A percentile compares a stretch with the other conserved stretches of the same genome.
Evolutionary conservation across 441 rosid genomes (phyloP).

Genomic region (Capsella rubella): DNA sequence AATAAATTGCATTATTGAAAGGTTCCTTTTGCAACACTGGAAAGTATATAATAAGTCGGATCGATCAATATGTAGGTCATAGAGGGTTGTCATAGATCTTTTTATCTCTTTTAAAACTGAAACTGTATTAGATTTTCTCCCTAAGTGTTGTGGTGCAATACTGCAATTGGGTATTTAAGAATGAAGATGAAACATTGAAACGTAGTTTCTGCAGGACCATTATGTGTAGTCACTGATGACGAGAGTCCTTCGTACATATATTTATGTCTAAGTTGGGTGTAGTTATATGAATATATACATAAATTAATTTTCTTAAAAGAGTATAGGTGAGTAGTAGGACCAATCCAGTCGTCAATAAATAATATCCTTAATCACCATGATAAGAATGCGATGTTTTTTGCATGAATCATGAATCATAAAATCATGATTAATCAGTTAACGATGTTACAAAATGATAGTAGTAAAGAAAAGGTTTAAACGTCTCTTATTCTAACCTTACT

Average conservation of each 20-base stretch:
- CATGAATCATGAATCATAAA: slow-evolving; percentile 36
- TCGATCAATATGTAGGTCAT: slow-evolving; percentile 30
- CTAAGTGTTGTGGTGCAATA: slow-evolving; percentile 2
- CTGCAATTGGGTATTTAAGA: slow-evolving; percentile 23
- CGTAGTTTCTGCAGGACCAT: slow-evolving; percentile 35
- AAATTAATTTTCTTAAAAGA: not conserved
- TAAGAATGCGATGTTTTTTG: slow-evolving; percentile 34
- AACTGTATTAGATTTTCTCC: not conserved
- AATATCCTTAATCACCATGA: not conserved
- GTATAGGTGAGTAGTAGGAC: slow-evolving; percentile 1
- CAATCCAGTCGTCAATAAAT: not conserved
- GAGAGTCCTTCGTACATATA: not conserved
- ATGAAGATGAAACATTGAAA: slow-evolving; percentile 9
- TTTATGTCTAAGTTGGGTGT: not conserved
- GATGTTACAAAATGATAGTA: not conserved
- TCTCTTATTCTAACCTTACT: too few relatives aligned
- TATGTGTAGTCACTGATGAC: slow-evolving; percentile 27
- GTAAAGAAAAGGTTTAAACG: not conserved
- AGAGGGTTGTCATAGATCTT: not conserved
- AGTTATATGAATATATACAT: not conserved
- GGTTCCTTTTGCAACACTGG: slow-evolving; percentile 10
- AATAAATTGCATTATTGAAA: slow-evolving; percentile 17
- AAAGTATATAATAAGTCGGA: slow-evolving; percentile 16
- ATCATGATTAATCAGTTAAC: too few relatives aligned
- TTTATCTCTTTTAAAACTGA: not conserved